A percentile compares a stretch with the other conserved stretches of the same genome.
Conservation (phyloP, 2,329 filamentous ascomycete species). For the Pseudocercospora cruenta region DNA sequence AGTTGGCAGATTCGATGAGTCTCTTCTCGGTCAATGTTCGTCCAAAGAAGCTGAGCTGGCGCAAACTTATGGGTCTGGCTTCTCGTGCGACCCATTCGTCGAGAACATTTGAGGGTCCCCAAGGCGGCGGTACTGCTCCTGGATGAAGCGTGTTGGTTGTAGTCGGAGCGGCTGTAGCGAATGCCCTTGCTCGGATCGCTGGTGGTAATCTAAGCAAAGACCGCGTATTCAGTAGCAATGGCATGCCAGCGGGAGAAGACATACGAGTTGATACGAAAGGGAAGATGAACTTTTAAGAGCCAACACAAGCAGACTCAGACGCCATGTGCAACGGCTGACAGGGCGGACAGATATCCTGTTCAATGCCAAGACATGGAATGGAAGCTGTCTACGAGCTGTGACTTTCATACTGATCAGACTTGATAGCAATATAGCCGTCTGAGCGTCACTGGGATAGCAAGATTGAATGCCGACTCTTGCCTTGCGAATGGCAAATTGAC, state of each 20-base stretch:
- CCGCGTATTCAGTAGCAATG: neutral
- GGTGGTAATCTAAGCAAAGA: constrained; percentile 12
- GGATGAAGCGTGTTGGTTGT: constrained; percentile 8
- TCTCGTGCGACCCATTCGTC: constrained; percentile 88
- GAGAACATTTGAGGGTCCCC: constrained; percentile 61
- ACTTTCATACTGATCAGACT: too few species aligned
- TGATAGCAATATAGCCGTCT: too few species aligned
- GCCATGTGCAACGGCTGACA: neutral
- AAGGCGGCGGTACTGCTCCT: constrained; percentile 52
- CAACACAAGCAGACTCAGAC: neutral
- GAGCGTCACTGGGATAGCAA: neutral
- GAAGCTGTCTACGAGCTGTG: neutral
- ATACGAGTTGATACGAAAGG: neutral
- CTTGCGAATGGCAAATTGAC: neutral
- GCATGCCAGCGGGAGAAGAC: neutral
- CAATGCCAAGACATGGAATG: neutral
- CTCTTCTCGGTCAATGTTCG: constrained; percentile 87
- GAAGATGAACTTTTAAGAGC: neutral
- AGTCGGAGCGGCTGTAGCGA: constrained; percentile 20
- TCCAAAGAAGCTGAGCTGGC: constrained; percentile 96
- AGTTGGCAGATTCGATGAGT: constrained; percentile 92
- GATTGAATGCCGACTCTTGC: neutral
- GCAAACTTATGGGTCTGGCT: constrained; percentile 90
- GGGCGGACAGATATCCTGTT: neutral
- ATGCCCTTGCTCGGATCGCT: constrained; percentile 20